A percentile compares a stretch with the other conserved stretches of the same genome.
Conservation (phyloP, 2,329 filamentous ascomycete species). For the Epichloe typhina region DNA sequence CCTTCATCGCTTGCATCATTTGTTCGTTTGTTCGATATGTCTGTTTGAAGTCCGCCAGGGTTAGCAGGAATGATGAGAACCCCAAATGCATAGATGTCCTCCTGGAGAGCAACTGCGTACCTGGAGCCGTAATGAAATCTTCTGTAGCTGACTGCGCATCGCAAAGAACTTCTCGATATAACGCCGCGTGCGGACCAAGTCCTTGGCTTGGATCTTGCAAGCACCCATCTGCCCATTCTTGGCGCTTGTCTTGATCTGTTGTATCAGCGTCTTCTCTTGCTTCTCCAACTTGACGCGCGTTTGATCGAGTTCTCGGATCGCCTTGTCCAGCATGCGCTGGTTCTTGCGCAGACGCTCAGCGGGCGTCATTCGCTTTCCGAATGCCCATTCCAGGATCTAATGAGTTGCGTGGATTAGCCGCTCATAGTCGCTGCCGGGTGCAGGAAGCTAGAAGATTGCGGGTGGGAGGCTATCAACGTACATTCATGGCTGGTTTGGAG, state of each 20-base stretch:
- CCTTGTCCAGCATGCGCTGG: conserved; percentile 92
- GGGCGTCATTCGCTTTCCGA: conserved; percentile 97
- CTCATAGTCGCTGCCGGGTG: neutral
- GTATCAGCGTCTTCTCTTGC: conserved; percentile 92
- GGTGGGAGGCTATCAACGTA: conserved; percentile 19
- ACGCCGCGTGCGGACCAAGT: conserved; percentile 80
- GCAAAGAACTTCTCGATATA: conserved; percentile 98
- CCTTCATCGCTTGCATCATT: conserved; percentile 99
- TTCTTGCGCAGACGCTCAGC: conserved; percentile 86
- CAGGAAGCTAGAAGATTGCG: neutral
- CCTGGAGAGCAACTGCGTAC: conserved; percentile 29
- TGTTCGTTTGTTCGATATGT: conserved; percentile 97
- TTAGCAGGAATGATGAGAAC: neutral
- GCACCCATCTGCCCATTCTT: conserved; percentile 98
- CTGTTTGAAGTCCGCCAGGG: conserved; percentile 28
- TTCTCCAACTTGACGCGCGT: conserved; percentile 94
- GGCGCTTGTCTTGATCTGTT: conserved; percentile 95
- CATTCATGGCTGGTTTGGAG: conserved; percentile 39
- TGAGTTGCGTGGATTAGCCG: conserved; percentile 8
- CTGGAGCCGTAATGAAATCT: conserved; percentile 89
- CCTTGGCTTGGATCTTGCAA: conserved; percentile 95
- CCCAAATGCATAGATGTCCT: neutral
- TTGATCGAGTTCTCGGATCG: conserved; percentile 88
- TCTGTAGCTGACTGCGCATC: conserved; percentile 94
- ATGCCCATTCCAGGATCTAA: conserved; percentile 96